Conservation (phyloP, 495 filamentous ascomycete species). For the Zalerion maritima region DNA sequence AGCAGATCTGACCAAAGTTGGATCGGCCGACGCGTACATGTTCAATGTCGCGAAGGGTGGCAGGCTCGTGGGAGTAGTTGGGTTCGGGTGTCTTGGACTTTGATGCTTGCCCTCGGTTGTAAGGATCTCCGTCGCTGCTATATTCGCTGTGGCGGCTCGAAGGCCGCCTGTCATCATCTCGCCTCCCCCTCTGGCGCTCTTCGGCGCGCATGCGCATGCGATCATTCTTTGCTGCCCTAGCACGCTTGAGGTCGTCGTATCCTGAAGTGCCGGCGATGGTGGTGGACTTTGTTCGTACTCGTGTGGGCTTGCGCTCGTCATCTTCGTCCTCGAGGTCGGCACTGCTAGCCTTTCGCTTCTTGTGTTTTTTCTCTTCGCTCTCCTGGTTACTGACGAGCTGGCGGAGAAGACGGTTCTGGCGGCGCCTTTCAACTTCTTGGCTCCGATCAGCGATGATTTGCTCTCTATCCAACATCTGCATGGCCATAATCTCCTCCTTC, state of each 20-base stretch:
- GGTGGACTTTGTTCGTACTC: constrained; percentile 68
- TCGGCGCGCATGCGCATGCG: constrained; percentile 59
- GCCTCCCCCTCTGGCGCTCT: constrained; percentile 45
- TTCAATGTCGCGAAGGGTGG: constrained; percentile 67
- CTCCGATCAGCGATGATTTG: constrained; percentile 76
- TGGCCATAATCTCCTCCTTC: constrained; percentile 65
- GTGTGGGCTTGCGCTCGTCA: constrained; percentile 60
- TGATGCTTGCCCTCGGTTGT: constrained; percentile 22
- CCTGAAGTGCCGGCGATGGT: constrained; percentile 57
- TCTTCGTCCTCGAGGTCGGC: constrained; percentile 53
- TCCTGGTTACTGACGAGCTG: constrained; percentile 58
- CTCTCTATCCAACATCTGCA: constrained; percentile 85
- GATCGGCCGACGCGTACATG: constrained; percentile 64
- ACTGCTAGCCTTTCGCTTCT: constrained; percentile 70
- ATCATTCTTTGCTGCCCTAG: constrained; percentile 69
- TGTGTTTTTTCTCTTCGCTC: constrained; percentile 33
- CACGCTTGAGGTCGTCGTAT: constrained; percentile 70
- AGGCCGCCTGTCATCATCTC: constrained; percentile 23
- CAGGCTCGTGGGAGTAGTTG: constrained; percentile 35
- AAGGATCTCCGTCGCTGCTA: constrained; percentile 47
- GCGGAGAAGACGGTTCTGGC: constrained; percentile 74
- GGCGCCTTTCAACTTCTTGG: constrained; percentile 61
- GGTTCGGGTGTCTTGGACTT: constrained; percentile 32
- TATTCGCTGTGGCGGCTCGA: constrained; percentile 28
- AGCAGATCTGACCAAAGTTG: constrained; percentile 74